A percentile compares a stretch with the other conserved stretches of the same genome.
phyloP scores from a whole-genome alignment of 768 basidiomycete species.

The Trametes maxima region DNA sequence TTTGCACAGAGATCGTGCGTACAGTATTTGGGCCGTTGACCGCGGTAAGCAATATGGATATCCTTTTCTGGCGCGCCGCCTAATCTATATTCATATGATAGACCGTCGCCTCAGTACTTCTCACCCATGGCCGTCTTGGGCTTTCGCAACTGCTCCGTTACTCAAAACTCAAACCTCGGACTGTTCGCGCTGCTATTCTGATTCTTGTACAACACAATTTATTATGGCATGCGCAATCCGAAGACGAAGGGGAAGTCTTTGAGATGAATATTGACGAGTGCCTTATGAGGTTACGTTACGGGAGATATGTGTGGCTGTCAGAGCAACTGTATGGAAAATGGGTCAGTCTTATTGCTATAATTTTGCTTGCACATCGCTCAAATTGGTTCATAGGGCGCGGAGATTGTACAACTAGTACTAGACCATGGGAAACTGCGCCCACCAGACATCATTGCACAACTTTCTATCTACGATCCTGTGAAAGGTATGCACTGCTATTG shows the following conservation, averaged over 20 bases:
- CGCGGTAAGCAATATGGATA: conserved; percentile 50
- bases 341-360: conserved; percentile 47
- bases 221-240: conserved; percentile 78
- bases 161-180: conserved; percentile 66
- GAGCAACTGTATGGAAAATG: conserved; percentile 67
- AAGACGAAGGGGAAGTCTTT: conserved; percentile 72
- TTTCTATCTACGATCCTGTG: conserved; percentile 50
- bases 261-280: conserved; percentile 88
- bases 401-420: conserved; percentile 74
- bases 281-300: conserved; percentile 79
- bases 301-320: conserved; percentile 76
- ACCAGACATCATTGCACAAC: conserved; percentile 61
- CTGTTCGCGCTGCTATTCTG: conserved; percentile 69
- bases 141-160: conserved; percentile 68
- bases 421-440: conserved; percentile 86
- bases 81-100: conserved; percentile 32
- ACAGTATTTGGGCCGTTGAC: conserved; percentile 68
- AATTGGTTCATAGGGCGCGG: conserved; percentile 59
- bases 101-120: conserved; percentile 72
- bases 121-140: conserved; percentile 84
- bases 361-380: neutral
- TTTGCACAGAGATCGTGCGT: conserved; percentile 64
- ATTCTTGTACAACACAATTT: conserved; percentile 91
- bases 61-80: neutral
- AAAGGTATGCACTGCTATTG: conserved; percentile 29